A percentile compares a stretch with the other conserved stretches of the same genome.
Conservation (phyloP, 1,284 basidiomycete species). For the Inonotus hispidus region DNA sequence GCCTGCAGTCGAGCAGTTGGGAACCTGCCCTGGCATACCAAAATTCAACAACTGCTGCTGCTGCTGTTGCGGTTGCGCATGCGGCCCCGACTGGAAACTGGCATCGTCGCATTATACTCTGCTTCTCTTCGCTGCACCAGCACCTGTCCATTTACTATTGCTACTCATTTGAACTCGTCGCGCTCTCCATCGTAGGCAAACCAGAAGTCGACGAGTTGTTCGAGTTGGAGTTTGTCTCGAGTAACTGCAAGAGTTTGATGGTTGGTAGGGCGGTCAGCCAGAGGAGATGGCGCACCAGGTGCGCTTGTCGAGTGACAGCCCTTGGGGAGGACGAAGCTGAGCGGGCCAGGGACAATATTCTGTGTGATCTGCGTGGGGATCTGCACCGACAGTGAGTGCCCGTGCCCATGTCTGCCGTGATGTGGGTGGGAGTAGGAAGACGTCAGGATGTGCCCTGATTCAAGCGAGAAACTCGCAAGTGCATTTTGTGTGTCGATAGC, state of each 20-base stretch:
- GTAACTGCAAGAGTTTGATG: not conserved
- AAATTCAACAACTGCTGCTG: no score
- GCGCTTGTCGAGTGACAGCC: not conserved
- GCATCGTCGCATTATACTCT: not conserved
- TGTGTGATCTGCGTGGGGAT: not conserved
- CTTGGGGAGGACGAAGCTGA: not conserved
- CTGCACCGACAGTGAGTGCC: not conserved
- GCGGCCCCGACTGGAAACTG: constrained; percentile 3
- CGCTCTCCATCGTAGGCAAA: not conserved
- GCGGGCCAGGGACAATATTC: not conserved
- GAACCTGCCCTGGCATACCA: no score
- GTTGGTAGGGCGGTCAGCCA: no score
- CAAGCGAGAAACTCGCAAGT: no score
- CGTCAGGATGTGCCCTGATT: no score
- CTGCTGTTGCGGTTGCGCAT: not conserved
- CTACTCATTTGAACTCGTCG: no score
- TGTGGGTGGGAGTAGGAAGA: not conserved
- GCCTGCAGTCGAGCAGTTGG: constrained; percentile 7
- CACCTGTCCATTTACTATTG: not conserved
- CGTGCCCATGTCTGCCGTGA: not conserved
- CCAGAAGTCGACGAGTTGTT: not conserved
- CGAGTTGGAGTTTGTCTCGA: not conserved
- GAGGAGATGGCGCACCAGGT: not conserved
- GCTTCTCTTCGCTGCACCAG: no score
- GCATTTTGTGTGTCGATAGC: no score